Evolutionary conservation across 2,329 filamentous ascomycete species (phyloP), one percentile per base, ranked within the genome.

Genomic region (Aureobasidium vineae): DNA sequence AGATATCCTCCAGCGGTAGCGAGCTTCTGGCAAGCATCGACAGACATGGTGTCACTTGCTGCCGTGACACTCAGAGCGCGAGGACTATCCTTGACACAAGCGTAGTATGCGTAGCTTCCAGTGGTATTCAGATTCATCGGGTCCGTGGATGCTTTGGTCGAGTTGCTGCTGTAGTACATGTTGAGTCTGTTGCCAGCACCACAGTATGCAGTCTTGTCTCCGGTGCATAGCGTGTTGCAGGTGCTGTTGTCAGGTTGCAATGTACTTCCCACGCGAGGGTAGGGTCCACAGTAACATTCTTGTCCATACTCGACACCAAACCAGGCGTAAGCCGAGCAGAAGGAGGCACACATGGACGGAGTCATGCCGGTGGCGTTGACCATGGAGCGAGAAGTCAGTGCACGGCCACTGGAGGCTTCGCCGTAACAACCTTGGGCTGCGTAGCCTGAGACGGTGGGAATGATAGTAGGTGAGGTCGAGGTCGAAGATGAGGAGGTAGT

Each of bases 11-110:
- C 66, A 61, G 72, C 75, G 75, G 69, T 68, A 77, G 59, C 68
- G 65, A 2, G 74, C 73, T 53, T 63, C 21, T 26, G 21, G 68
- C 78, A 81, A 61, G 70, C 71, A 33, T 79, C 76, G 11, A 81
- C 70, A 7, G 79, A 78, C 77, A 80, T 77, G 45, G 65, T 70
- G 21, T 68, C 53, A 13, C 69, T 71, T 53, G 71, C 63, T 6
- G 70, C 11, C 0, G 28, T 23, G 1, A 19, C 47, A 13, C 36
- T 63, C 33, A 63, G 19, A 1, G 23, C 60, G 1, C 60, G 31
- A 10, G 60, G 33, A n/a, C 10, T 53, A 13, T 63, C 60, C 47
- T 63, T 63, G 47, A 31, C 28, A 2, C 60, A 63, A 10, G 21
- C 21, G 26, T 63, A 63, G 49, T 31, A 63, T 1, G 47, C 13